Conservation (phyloP, 129 eudicot genomes). For the Kitagawia praeruptora region DNA sequence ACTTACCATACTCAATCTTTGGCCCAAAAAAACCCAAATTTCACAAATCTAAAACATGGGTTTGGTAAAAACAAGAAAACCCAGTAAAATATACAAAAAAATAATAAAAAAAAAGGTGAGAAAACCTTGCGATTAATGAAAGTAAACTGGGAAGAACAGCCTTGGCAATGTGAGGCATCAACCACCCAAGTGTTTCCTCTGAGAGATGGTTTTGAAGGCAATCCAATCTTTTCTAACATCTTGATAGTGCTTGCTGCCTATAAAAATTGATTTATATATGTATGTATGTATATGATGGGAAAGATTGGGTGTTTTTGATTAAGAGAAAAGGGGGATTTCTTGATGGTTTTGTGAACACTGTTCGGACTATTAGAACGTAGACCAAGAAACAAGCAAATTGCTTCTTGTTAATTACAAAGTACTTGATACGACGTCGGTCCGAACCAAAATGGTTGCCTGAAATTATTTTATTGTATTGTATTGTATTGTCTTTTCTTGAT, state of each 20-base stretch:
- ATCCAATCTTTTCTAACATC: constrained; percentile 95
- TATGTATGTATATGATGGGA: background rate
- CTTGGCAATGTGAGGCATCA: constrained; percentile 86
- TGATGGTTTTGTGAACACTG: background rate
- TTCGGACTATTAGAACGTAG: background rate
- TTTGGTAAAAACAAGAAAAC: background rate
- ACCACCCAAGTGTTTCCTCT: constrained; percentile 90
- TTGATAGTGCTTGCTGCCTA: background rate
- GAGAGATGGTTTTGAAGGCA: constrained; percentile 83
- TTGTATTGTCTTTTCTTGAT: too few species aligned
- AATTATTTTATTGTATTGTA: too few species aligned
- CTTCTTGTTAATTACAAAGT: too few species aligned
- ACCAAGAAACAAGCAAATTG: background rate
- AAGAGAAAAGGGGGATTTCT: background rate
- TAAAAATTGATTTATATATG: background rate
- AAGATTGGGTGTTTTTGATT: background rate
- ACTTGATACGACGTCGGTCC: too few species aligned
- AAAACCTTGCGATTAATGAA: constrained; percentile 93
- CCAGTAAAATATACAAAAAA: background rate
- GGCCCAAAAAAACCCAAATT: background rate
- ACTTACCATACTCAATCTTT: background rate
- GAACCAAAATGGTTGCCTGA: too few species aligned
- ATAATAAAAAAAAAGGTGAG: background rate
- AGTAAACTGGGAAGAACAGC: constrained; percentile 83
- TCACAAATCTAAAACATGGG: constrained; percentile 5